Conservation (phyloP, 2,329 filamentous ascomycete species). For the Huntiella decipiens region DNA sequence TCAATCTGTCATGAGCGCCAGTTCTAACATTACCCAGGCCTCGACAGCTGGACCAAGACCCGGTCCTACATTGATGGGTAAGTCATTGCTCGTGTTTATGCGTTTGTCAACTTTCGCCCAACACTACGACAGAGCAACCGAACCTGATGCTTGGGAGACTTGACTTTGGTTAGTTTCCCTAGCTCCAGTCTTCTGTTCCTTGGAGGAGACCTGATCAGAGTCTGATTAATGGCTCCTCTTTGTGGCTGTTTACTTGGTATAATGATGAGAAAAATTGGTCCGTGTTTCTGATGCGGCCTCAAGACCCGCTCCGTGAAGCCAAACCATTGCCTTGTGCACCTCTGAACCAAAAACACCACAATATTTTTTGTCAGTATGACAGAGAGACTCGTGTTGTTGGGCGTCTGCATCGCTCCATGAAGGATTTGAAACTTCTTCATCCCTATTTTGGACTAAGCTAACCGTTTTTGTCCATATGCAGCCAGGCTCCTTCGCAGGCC, state of each 20-base stretch:
- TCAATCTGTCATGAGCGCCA: constrained; percentile 9
- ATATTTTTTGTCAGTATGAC: background rate
- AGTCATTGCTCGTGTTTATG: constrained; percentile 20
- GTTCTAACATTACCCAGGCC: constrained; percentile 26
- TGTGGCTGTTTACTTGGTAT: constrained; percentile 6
- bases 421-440: background rate
- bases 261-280: constrained; percentile 76
- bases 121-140: background rate
- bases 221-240: too few species aligned
- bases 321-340: constrained; percentile 50
- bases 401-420: background rate
- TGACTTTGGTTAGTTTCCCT: too few species aligned
- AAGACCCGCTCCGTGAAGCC: constrained; percentile 76
- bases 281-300: constrained; percentile 85
- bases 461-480: constrained; percentile 15
- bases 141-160: too few species aligned
- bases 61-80: constrained; percentile 73
- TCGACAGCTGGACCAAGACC: constrained; percentile 55
- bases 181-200: too few species aligned
- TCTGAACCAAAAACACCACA: constrained; percentile 37
- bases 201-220: background rate
- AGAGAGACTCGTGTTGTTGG: background rate
- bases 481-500: constrained; percentile 62
- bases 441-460: constrained; percentile 5
- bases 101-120: background rate